These are phyloP conservation scores for Candida freyschussii DNA, from an alignment of 1,139 yeast genomes.

Conservation along the genomic window DNA sequence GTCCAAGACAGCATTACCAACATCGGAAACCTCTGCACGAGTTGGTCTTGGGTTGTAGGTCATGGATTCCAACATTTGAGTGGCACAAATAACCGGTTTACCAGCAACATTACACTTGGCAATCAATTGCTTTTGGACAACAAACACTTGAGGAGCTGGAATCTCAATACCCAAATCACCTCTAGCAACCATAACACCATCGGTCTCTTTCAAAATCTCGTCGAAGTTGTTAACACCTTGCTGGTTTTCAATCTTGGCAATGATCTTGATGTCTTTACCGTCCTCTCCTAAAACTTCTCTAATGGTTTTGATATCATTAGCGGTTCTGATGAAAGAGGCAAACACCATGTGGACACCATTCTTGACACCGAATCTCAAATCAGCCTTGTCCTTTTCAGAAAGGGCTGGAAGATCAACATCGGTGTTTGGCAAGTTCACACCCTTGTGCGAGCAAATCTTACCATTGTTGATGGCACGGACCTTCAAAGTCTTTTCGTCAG, in stretches of 20 bases:
- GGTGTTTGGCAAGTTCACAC: conserved; percentile 98
- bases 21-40: conserved; percentile 99
- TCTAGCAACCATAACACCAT: conserved; percentile 99
- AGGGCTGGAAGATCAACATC: conserved; percentile 98
- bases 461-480: conserved; percentile 92
- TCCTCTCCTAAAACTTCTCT: conserved; percentile 95
- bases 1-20: conserved; percentile 97
- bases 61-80: conserved; percentile 99
- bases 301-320: conserved; percentile 81
- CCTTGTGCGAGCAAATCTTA: conserved; percentile 94
- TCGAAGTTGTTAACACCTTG: conserved; percentile 99
- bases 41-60: conserved; percentile 99
- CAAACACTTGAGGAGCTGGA: conserved; percentile 98
- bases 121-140: conserved; percentile 97
- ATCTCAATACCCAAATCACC: conserved; percentile 99
- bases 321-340: conserved; percentile 97
- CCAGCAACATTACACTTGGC: conserved; percentile 99
- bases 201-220: conserved; percentile 88
- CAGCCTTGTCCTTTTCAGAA: conserved; percentile 92
- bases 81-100: conserved; percentile 99
- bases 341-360: conserved; percentile 97
- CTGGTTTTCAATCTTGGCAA: conserved; percentile 96
- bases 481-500: conserved; percentile 73
- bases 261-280: conserved; percentile 92
- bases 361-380: conserved; percentile 90